phyloP scores from a whole-genome alignment of 1,139 yeast genomes.

The Maudiozyma humilis region DNA sequence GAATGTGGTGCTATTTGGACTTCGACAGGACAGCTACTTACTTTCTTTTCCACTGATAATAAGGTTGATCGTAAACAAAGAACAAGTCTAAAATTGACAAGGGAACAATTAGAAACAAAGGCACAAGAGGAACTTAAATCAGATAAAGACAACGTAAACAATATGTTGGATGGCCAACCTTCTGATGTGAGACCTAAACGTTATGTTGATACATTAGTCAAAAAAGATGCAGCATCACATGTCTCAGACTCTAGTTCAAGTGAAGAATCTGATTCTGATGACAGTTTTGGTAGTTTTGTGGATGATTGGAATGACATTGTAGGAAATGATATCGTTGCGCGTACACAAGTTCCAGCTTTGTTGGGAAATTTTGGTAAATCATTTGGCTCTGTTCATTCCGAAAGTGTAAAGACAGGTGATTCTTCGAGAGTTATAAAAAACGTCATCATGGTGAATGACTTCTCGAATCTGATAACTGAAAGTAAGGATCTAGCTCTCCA shows the following conservation, averaged over 20 bases:
- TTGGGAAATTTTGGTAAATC: slow-evolving; percentile 21
- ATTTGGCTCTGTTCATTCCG: slow-evolving; percentile 23
- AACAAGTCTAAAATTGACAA: slow-evolving; percentile 36
- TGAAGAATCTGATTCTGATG: slow-evolving; percentile 34
- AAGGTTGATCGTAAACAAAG: slow-evolving; percentile 32
- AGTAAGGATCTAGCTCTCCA: slow-evolving; percentile 69
- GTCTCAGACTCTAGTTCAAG: slow-evolving; percentile 14
- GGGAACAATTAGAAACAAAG: slow-evolving; percentile 33
- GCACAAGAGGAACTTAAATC: slow-evolving; percentile 6
- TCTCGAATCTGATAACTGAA: slow-evolving; percentile 65
- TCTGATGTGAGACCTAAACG: slow-evolving; percentile 20
- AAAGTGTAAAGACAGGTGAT: slow-evolving; percentile 24
- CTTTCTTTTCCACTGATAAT: slow-evolving; percentile 65
- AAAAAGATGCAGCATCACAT: slow-evolving; percentile 9
- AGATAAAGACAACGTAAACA: neutral
- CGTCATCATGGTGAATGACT: slow-evolving; percentile 56
- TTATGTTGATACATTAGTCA: slow-evolving; percentile 24
- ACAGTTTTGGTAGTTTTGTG: slow-evolving; percentile 29
- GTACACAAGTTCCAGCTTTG: slow-evolving; percentile 31
- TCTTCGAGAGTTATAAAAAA: slow-evolving; percentile 35
- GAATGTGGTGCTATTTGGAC: slow-evolving; percentile 93
- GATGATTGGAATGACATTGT: slow-evolving; percentile 38
- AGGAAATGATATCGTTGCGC: slow-evolving; percentile 32
- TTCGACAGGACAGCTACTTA: slow-evolving; percentile 64
- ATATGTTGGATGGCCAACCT: slow-evolving; percentile 1